phyloP scores from a whole-genome alignment of 108 stramenopile species.

The Conticribra guillardii region DNA sequence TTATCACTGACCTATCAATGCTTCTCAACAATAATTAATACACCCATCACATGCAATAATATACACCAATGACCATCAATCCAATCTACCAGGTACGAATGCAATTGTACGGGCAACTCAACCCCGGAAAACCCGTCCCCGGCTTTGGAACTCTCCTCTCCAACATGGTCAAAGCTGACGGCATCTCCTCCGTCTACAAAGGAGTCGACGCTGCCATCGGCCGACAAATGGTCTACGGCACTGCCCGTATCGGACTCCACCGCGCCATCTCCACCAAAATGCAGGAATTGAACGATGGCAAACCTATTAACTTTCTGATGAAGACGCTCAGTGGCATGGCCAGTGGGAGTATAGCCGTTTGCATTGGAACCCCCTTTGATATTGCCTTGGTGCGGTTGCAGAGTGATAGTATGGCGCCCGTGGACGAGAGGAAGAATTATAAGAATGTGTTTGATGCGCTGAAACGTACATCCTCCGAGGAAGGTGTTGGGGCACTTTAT shows the following conservation, averaged over 20 bases:
- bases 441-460: slow-evolving; percentile 97
- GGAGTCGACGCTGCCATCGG: slow-evolving; percentile 97
- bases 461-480: slow-evolving; percentile 86
- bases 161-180: slow-evolving; percentile 83
- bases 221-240: slow-evolving; percentile 98
- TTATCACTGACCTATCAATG: no score
- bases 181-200: slow-evolving; percentile 82
- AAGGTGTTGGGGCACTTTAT: slow-evolving; percentile 95
- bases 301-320: slow-evolving; percentile 83
- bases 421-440: slow-evolving; percentile 91
- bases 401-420: slow-evolving; percentile 93
- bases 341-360: slow-evolving; percentile 94
- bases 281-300: slow-evolving; percentile 77
- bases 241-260: slow-evolving; percentile 98
- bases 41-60: slow-evolving; percentile 9
- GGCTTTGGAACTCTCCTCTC: slow-evolving; percentile 72
- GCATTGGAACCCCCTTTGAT: slow-evolving; percentile 98
- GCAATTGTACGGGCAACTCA: slow-evolving; percentile 92
- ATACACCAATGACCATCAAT: background rate
- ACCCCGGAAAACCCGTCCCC: slow-evolving; percentile 90
- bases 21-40: no score
- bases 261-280: slow-evolving; percentile 92
- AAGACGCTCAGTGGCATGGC: slow-evolving; percentile 94
- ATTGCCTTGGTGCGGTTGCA: slow-evolving; percentile 97
- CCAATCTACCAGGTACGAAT: slow-evolving; percentile 62